Evolutionary conservation across 345 rosid species (phyloP).

Genomic region (Eucalyptus albens): DNA sequence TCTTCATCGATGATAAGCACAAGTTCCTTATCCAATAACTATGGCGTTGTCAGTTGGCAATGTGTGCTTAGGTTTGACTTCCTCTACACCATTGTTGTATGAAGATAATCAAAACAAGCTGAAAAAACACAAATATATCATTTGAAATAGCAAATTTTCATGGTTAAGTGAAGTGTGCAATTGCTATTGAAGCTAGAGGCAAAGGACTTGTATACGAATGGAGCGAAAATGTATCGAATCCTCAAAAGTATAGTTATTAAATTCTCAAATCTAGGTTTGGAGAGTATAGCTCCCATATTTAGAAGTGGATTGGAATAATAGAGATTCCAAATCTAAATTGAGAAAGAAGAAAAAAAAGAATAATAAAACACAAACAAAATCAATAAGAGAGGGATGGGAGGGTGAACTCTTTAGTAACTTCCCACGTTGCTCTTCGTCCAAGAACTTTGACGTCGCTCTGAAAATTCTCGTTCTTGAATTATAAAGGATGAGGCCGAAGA

Average conservation of each 20-base stretch:
- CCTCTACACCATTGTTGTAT: background rate
- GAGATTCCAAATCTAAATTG: too few relatives aligned
- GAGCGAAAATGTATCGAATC: rapidly evolving
- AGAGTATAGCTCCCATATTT: background rate
- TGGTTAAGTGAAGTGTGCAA: background rate
- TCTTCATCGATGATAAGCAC: background rate
- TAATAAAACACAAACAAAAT: background rate
- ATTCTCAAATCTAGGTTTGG: background rate
- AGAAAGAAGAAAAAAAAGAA: too few relatives aligned
- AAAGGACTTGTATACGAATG: too few relatives aligned
- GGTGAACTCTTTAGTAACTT: background rate
- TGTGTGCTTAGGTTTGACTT: background rate
- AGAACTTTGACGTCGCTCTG: background rate
- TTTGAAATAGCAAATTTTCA: background rate
- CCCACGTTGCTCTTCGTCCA: background rate
- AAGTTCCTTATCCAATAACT: too few relatives aligned
- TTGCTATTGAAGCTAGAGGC: background rate
- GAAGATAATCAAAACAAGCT: background rate
- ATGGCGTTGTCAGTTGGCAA: rapidly evolving
- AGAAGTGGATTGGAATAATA: background rate
- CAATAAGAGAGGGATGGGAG: background rate
- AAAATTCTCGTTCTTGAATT: background rate
- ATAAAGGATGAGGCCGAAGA: background rate
- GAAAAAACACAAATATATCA: background rate
- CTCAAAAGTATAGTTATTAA: background rate